Conservation (phyloP, 75 land plant species). For the Sequoia sempervirens region DNA sequence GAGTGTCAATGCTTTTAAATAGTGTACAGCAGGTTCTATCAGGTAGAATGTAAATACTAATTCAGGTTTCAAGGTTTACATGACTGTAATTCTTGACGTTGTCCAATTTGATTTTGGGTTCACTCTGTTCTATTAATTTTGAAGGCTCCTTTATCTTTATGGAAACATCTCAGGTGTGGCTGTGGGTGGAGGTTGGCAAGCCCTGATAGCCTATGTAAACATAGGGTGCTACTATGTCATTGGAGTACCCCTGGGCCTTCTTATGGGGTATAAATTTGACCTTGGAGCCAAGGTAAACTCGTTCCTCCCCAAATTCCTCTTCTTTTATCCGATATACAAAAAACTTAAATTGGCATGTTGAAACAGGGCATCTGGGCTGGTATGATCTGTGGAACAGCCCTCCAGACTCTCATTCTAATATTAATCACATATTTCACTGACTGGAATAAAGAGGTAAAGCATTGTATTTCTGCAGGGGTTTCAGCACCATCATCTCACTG, state of each 20-base stretch:
- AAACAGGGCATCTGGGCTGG: conserved; percentile 50
- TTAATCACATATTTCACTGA: conserved; percentile 21
- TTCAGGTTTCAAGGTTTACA: background rate
- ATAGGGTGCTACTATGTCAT: conserved; percentile 3
- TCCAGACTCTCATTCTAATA: conserved; percentile 31
- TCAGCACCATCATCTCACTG: background rate
- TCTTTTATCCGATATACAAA: background rate
- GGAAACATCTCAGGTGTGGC: conserved; percentile 1
- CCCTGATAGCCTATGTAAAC: background rate
- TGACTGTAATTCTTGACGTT: background rate
- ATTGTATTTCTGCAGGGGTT: background rate
- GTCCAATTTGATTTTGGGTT: background rate
- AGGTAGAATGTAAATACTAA: conserved; percentile 30
- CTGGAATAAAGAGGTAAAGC: conserved; percentile 38
- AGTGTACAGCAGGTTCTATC: conserved; percentile 68
- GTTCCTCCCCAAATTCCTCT: background rate
- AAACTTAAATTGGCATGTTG: background rate
- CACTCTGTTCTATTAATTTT: background rate
- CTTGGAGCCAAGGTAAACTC: conserved; percentile 1
- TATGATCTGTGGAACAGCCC: conserved; percentile 28
- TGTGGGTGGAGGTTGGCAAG: conserved; percentile 7
- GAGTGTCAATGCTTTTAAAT: conserved; percentile 55
- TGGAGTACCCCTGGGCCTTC: conserved; percentile 1
- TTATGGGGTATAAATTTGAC: background rate
- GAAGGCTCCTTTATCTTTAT: background rate